A percentile compares a stretch with the other conserved stretches of the same genome.
Conservation (phyloP, 75 land plant species). For the Pinus tabuliformis region DNA sequence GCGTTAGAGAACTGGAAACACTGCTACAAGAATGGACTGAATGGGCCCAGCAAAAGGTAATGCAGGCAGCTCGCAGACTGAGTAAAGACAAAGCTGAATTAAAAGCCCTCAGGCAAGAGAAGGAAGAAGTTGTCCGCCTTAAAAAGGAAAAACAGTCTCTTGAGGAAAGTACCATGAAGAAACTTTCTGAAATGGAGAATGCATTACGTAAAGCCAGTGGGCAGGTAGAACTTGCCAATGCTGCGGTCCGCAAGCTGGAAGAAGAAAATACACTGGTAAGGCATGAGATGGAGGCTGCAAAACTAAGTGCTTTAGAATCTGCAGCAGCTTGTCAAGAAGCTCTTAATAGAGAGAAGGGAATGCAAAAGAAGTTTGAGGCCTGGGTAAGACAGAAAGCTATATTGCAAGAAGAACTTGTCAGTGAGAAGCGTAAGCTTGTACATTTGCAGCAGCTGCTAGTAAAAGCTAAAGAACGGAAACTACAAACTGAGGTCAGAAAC, state of each 20-base stretch:
- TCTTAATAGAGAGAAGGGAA: constrained; percentile 65
- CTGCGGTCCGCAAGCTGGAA: constrained; percentile 59
- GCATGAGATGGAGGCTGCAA: constrained; percentile 82
- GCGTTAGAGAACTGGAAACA: constrained; percentile 57
- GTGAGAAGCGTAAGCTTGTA: constrained; percentile 53
- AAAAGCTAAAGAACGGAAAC: constrained; percentile 57
- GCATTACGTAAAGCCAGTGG: constrained; percentile 75
- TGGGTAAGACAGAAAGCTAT: constrained; percentile 78
- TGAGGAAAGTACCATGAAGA: constrained; percentile 89
- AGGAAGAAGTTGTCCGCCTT: constrained; percentile 65
- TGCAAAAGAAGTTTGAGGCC: constrained; percentile 59
- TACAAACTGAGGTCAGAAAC: constrained; percentile 65
- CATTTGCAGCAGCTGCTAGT: constrained; percentile 50
- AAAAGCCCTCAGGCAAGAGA: constrained; percentile 78
- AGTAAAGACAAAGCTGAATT: constrained; percentile 84
- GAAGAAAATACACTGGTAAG: constrained; percentile 67
- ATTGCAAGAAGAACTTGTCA: constrained; percentile 68
- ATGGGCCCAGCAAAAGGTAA: constrained; percentile 94
- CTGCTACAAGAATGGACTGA: constrained; percentile 86
- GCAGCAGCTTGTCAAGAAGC: constrained; percentile 69
- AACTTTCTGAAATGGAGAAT: constrained; percentile 81
- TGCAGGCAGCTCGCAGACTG: constrained; percentile 90
- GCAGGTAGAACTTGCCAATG: constrained; percentile 80
- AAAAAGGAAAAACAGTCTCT: constrained; percentile 72
- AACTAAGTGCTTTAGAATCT: constrained; percentile 69